Percentiles rank a stretch among this genome's conserved stretches.
phyloP scores from a whole-genome alignment of 768 basidiomycete genomes.

The Mycena indigotica region DNA sequence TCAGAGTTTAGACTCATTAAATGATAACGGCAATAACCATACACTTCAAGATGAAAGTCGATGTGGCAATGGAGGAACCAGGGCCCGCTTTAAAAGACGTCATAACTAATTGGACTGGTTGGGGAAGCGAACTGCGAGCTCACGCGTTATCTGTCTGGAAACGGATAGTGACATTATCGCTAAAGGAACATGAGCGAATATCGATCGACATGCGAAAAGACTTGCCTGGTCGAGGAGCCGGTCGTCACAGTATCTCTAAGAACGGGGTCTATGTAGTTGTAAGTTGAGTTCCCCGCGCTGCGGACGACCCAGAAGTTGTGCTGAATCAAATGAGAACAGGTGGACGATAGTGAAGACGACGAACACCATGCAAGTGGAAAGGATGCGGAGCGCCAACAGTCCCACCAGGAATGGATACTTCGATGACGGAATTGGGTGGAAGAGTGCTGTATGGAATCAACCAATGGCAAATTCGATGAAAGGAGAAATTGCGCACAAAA shows the following conservation, averaged over 20 bases:
- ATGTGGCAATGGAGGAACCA: constrained; percentile 35
- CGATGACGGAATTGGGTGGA: constrained; percentile 39
- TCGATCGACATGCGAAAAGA: too few species aligned
- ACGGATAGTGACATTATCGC: constrained; percentile 55
- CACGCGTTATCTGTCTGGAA: constrained; percentile 72
- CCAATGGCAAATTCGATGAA: too few species aligned
- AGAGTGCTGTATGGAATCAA: too few species aligned
- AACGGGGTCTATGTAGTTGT: constrained; percentile 56
- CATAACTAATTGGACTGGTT: too few species aligned
- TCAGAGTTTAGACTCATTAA: not conserved
- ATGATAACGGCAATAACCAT: constrained; percentile 9
- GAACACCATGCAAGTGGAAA: constrained; percentile 51
- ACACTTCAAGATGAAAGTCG: constrained; percentile 47
- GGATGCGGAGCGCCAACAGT: constrained; percentile 37
- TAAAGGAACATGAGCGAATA: too few species aligned
- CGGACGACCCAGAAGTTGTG: constrained; percentile 46
- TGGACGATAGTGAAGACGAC: constrained; percentile 23
- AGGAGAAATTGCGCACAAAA: too few species aligned
- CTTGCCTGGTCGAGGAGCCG: too few species aligned
- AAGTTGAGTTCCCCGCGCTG: constrained; percentile 38
- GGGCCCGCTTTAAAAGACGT: too few species aligned
- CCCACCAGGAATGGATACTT: constrained; percentile 39
- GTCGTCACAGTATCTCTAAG: too few species aligned
- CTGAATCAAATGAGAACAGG: constrained; percentile 10
- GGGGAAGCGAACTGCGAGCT: too few species aligned